These are phyloP conservation scores for Chlorella sp. DNA, from an alignment of 139 green algal species.

Conservation along the genomic window DNA sequence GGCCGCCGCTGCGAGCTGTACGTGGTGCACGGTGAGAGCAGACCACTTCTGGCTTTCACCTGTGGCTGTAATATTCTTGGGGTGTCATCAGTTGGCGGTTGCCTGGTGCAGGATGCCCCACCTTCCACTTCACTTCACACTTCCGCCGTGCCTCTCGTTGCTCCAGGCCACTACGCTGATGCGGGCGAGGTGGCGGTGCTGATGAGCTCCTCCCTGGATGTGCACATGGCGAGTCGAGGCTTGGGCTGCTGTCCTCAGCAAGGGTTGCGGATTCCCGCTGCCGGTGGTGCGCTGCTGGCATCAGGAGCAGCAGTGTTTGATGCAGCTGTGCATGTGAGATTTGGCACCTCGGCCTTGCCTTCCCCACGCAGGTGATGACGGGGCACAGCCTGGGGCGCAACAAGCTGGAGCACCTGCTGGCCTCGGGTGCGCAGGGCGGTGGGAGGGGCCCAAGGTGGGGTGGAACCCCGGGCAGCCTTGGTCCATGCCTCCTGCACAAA, in stretches of 20 bases:
- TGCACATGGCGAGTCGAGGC: conserved; percentile 81
- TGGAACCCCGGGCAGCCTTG: neutral
- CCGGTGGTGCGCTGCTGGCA: too few relatives aligned
- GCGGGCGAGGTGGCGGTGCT: conserved; percentile 78
- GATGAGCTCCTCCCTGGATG: conserved; percentile 79
- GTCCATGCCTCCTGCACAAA: neutral
- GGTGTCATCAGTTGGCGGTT: too few relatives aligned
- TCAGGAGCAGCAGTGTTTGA: too few relatives aligned
- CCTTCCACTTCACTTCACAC: too few relatives aligned
- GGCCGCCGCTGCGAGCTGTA: conserved; percentile 74
- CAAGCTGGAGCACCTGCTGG: conserved; percentile 94
- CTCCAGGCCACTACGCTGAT: conserved; percentile 56
- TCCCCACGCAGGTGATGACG: conserved; percentile 69
- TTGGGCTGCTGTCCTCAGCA: too few relatives aligned
- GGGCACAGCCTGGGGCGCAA: conserved; percentile 94
- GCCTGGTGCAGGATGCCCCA: too few relatives aligned
- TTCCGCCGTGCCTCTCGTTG: too few relatives aligned
- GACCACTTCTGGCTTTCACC: too few relatives aligned
- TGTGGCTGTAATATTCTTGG: too few relatives aligned
- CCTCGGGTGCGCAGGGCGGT: conserved; percentile 50
- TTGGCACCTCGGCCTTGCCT: too few relatives aligned
- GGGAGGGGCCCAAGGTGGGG: neutral
- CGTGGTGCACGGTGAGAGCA: conserved; percentile 72
- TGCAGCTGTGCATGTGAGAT: too few relatives aligned
- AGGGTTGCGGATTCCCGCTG: too few relatives aligned